Percentiles rank a stretch among this genome's conserved stretches.
These are phyloP conservation scores for Cladosporium sp. DNA, from an alignment of 2,329 filamentous ascomycete genomes.

Conservation along the genomic window DNA sequence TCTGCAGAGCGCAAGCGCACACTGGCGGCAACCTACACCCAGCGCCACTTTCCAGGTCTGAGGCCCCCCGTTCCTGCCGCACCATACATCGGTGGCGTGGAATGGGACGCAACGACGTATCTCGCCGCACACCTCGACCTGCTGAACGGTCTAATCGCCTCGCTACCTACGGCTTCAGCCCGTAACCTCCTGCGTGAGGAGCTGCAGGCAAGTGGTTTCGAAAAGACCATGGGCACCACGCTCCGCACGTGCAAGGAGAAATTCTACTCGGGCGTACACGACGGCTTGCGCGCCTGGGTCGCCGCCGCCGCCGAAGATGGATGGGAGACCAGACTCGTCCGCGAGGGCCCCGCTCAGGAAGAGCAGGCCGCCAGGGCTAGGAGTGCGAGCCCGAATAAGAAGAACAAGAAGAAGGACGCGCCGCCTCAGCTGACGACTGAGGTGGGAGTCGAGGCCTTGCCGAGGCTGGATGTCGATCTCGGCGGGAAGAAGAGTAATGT, in stretches of 20 bases:
- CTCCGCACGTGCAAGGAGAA: slow-evolving; percentile 95
- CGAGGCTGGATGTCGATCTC: slow-evolving; percentile 25
- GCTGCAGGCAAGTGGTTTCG: slow-evolving; percentile 80
- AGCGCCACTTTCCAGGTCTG: slow-evolving; percentile 74
- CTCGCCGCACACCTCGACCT: slow-evolving; percentile 89
- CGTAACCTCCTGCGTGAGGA: slow-evolving; percentile 77
- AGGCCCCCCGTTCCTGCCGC: slow-evolving; percentile 88
- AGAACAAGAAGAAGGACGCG: slow-evolving; percentile 26
- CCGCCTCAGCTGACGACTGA: slow-evolving; percentile 22
- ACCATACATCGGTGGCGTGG: slow-evolving; percentile 93
- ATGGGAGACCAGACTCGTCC: slow-evolving; percentile 79
- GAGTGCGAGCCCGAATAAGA: slow-evolving; percentile 36
- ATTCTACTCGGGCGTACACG: slow-evolving; percentile 90
- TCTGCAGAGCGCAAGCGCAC: slow-evolving; percentile 19
- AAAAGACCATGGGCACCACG: slow-evolving; percentile 80
- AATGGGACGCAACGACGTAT: slow-evolving; percentile 99
- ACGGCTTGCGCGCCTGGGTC: slow-evolving; percentile 84
- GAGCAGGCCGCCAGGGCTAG: slow-evolving; percentile 36
- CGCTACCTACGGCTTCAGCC: slow-evolving; percentile 62
- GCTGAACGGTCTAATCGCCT: slow-evolving; percentile 84
- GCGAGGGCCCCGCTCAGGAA: slow-evolving; percentile 61
- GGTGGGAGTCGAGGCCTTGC: slow-evolving; percentile 16
- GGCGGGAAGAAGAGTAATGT: slow-evolving; percentile 15
- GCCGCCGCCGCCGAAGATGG: slow-evolving; percentile 80
- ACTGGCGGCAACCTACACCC: slow-evolving; percentile 45